A percentile compares a stretch with the other conserved stretches of the same genome.
Conservation (phyloP, 2,329 filamentous ascomycete species). For the Botryotinia convoluta region DNA sequence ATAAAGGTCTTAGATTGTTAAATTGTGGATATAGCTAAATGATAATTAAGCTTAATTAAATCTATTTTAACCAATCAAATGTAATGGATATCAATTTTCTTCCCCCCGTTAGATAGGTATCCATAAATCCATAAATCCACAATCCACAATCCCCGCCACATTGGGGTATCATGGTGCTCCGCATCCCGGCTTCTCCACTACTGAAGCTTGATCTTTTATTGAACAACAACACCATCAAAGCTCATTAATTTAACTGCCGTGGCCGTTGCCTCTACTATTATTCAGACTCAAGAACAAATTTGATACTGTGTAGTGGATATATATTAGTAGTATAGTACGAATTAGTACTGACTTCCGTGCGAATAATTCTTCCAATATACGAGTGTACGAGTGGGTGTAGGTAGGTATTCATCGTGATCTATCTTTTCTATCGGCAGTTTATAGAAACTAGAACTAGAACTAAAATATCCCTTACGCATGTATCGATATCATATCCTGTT, state of each 20-base stretch:
- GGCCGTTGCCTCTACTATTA: not conserved
- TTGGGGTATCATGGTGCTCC: not conserved
- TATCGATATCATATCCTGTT: not conserved
- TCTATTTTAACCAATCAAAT: not conserved
- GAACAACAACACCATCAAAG: not conserved
- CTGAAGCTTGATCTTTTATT: not conserved
- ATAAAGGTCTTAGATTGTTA: not conserved
- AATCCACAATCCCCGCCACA: not conserved
- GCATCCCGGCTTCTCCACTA: not conserved
- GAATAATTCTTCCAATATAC: not conserved
- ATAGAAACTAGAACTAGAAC: not conserved
- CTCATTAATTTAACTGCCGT: not conserved
- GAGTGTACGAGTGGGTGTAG: not conserved
- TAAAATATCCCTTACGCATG: not conserved
- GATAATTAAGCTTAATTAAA: not conserved
- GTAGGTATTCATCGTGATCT: not conserved
- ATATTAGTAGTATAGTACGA: not conserved
- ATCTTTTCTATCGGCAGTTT: not conserved
- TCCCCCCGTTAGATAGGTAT: not conserved
- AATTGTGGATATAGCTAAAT: not conserved
- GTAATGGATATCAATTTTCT: not conserved
- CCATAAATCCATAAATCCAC: not conserved
- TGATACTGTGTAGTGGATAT: not conserved
- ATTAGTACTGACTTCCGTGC: not conserved
- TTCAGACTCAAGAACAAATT: not conserved